A percentile compares a stretch with the other conserved stretches of the same genome.
These are phyloP conservation scores for Teunomyces aglyptinius DNA, from an alignment of 805 yeast genomes.

Conservation along the genomic window DNA sequence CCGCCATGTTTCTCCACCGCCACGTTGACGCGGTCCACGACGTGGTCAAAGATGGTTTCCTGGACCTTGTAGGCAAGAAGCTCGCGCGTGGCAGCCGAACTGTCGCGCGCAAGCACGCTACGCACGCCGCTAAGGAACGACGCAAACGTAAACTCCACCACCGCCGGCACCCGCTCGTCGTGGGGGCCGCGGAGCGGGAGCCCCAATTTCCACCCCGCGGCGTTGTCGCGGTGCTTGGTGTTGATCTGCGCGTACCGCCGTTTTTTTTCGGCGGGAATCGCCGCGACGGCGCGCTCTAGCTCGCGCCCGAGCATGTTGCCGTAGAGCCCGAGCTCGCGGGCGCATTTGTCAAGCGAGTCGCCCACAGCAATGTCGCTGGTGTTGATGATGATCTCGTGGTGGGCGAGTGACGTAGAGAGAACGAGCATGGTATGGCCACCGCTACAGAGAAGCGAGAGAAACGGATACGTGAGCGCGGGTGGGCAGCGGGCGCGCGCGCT, in stretches of 20 bases:
- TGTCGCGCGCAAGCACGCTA: constrained; percentile 20
- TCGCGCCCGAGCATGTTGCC: constrained; percentile 89
- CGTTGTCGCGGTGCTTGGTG: constrained; percentile 18
- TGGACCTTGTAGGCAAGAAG: constrained; percentile 61
- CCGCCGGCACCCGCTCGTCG: constrained; percentile 25
- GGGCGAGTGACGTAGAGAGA: constrained; percentile 51
- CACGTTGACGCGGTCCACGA: constrained; percentile 59
- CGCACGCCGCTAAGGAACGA: constrained; percentile 63
- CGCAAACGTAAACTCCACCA: constrained; percentile 65
- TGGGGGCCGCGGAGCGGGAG: constrained; percentile 35
- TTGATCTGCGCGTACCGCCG: constrained; percentile 17
- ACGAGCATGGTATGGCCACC: constrained; percentile 97
- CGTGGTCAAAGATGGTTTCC: constrained; percentile 66
- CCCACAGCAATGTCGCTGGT: constrained; percentile 91
- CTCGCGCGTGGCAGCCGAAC: constrained; percentile 42
- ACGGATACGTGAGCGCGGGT: constrained; percentile 51
- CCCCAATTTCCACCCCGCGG: constrained; percentile 24
- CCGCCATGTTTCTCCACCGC: constrained; percentile 43
- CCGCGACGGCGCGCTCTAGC: constrained; percentile 55
- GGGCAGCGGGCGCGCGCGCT: constrained; percentile 32
- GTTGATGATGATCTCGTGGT: constrained; percentile 72
- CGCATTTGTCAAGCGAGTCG: constrained; percentile 90
- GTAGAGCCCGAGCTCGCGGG: constrained; percentile 72
- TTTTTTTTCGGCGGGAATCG: constrained; percentile 29
- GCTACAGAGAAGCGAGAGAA: constrained; percentile 73